Evolutionary conservation across 1,284 basidiomycete species (phyloP), one percentile per base, ranked within the genome.

Genomic region (Melampsora allii-populina): DNA sequence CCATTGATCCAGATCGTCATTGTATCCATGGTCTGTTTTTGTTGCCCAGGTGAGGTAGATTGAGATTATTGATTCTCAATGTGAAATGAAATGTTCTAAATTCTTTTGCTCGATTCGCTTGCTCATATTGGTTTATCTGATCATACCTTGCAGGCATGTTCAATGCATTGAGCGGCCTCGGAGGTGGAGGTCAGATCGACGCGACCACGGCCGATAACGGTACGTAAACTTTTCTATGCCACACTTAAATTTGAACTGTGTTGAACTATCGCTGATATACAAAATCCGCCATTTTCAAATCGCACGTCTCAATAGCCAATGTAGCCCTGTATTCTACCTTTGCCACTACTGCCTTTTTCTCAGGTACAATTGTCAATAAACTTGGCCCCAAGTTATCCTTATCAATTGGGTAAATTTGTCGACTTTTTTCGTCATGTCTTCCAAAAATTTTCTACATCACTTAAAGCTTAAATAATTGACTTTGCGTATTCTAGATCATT

Each of bases 361-460:
- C 81, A 87, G 90, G 84, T 89, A 92, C 78, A 86, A 84, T 85
- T 63, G 77, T 83, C 80, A 83, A 83, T 79, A 77, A 86, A 76
- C 84, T 93, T 46, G 91, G 91, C n/a, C 84, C 89, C 33, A 84
- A 86, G 21, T 78, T 87, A 12, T 91, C 90, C 0, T 86, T 93
- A 19, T 83, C 88, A 29, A 78, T 92, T 17, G 91, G 91, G 65
- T 88, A 87, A 24, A 24, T 21, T n/a, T 29, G n/a, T 65, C 10
- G 21, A 48, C 21, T 36, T 19, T 9, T 27, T 50, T 50, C 33
- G 21, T n/a, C 39, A 27, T 12, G 31, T 36, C 17, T 33, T 60
- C 17, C 31, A 17, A 33, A 60, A 14, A 33, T 5, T 27, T 19
- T 2, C 10, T 33, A 21, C 6, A 6, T 24, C 21, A 60, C 17